phyloP scores from a whole-genome alignment of 208 protist genomes.

The Acanthamoeba royreba region DNA sequence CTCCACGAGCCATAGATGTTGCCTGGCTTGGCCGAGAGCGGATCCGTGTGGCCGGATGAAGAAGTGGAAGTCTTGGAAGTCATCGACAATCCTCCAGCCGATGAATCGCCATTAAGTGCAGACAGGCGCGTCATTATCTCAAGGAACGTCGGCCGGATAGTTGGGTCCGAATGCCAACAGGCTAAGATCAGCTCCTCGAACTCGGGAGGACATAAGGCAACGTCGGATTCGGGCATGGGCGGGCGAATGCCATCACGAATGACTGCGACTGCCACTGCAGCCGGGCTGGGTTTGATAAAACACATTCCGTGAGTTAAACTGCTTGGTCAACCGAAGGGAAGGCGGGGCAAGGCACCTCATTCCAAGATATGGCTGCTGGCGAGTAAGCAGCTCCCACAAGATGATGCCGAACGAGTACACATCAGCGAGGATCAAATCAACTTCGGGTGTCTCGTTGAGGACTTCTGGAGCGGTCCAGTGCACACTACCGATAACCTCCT shows the following conservation, averaged over 20 bases:
- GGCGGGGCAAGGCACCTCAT: not conserved
- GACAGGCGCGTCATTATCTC: too few relatives aligned
- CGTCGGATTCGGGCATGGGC: not conserved
- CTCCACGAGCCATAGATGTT: not conserved
- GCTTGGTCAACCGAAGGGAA: too few relatives aligned
- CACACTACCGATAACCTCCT: not conserved
- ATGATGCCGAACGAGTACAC: not conserved
- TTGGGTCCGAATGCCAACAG: not conserved
- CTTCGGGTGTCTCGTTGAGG: not conserved
- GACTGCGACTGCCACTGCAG: not conserved
- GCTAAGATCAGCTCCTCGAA: not conserved
- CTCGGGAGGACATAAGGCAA: not conserved
- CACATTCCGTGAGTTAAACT: not conserved
- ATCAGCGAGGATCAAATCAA: not conserved
- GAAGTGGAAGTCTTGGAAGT: not conserved
- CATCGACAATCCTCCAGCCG: not conserved
- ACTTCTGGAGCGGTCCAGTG: not conserved
- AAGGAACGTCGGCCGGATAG: not conserved
- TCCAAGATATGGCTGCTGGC: not conserved
- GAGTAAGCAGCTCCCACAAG: constrained; percentile 7
- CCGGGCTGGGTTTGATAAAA: not conserved
- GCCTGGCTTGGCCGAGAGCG: too few relatives aligned
- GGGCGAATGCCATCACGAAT: not conserved
- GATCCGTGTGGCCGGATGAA: not conserved
- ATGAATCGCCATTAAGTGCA: too few relatives aligned